Base-by-base conservation (phyloP, 2,329 filamentous ascomycete species). In the Dothistroma septosporum region DNA sequence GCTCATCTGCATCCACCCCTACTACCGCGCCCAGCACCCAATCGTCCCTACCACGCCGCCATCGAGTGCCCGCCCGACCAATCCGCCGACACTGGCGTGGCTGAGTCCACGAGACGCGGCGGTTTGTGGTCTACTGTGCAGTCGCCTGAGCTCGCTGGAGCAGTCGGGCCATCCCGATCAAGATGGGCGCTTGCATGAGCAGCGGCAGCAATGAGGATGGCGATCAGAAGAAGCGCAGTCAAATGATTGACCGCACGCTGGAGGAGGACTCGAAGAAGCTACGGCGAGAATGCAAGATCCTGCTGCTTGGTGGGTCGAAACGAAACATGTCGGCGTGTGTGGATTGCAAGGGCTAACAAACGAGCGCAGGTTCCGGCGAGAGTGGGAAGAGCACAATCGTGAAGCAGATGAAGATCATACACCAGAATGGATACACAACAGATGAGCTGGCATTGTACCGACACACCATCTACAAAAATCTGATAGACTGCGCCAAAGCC, bases 371-470 rank as follows among this genome's bases (percentile, higher is more conserved):
- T 67, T 97, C 94, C 67, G 94, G 94, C 67, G 94, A 99, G 80
- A 97, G 93, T 77, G 94, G 94, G 69, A 99, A 99, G 79, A 97
- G 94, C 61, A 99, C 94, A 10, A 97, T 99, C 71, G 94, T 99
- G 69, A 99, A 99, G 78, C 94, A 99, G 82, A 99, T 99, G 94
- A 99, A 97, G 79, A 99, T 99, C 70, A 97, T 99, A 73, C 94
- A 99, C 74, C 89, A 97, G 72, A 96, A 97, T 78, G 94, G 94
- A 63, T 99, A 99, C 78, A 92, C 91, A 11, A 87, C 91, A 68
- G 93, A 97, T 71, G 94, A 99, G 77, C 83, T 97, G 54, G 89
- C 89, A 71, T 88, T 96, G 74, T 97, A 97, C 80, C 89, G 94
- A 61, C 86, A 96, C 64, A 97, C 94, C 35, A 92, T 99, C 62